These are phyloP conservation scores for Lumnitzera racemosa DNA, from an alignment of 345 rosid species.

Conservation along the genomic window DNA sequence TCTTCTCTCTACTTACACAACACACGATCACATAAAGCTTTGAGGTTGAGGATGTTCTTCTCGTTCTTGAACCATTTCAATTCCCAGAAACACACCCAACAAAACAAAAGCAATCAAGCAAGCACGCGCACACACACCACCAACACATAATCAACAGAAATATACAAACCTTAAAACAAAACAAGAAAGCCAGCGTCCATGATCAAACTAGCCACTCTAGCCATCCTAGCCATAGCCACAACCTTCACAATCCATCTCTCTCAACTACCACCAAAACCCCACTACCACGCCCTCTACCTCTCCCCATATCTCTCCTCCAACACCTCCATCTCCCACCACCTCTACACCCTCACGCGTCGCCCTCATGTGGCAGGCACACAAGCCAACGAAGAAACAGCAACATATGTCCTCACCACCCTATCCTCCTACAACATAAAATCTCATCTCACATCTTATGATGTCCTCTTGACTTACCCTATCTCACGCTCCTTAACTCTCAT, in stretches of 20 bases:
- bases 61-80: too few relatives aligned
- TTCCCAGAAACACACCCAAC: too few relatives aligned
- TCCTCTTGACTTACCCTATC: slow-evolving; percentile 59
- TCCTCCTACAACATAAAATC: slow-evolving; percentile 32
- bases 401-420: slow-evolving; percentile 46
- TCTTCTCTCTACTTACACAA: too few relatives aligned
- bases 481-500: slow-evolving; percentile 47
- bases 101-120: too few relatives aligned
- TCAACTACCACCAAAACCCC: slow-evolving; percentile 33
- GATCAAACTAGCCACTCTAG: slow-evolving; percentile 23
- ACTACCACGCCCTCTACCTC: slow-evolving; percentile 53
- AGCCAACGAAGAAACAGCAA: slow-evolving; percentile 73
- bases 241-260: slow-evolving; percentile 28
- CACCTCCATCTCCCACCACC: slow-evolving; percentile 50
- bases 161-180: neutral
- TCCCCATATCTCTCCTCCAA: slow-evolving; percentile 46
- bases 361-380: slow-evolving; percentile 73
- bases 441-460: slow-evolving; percentile 43
- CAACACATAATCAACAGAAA: too few relatives aligned
- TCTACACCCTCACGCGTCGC: slow-evolving; percentile 62
- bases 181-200: slow-evolving; percentile 10
- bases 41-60: too few relatives aligned
- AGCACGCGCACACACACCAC: too few relatives aligned
- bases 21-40: too few relatives aligned
- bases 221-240: slow-evolving; percentile 30